Evolutionary conservation across 1,284 basidiomycete species (phyloP).

Genomic region (Fomitopsis betulina): DNA sequence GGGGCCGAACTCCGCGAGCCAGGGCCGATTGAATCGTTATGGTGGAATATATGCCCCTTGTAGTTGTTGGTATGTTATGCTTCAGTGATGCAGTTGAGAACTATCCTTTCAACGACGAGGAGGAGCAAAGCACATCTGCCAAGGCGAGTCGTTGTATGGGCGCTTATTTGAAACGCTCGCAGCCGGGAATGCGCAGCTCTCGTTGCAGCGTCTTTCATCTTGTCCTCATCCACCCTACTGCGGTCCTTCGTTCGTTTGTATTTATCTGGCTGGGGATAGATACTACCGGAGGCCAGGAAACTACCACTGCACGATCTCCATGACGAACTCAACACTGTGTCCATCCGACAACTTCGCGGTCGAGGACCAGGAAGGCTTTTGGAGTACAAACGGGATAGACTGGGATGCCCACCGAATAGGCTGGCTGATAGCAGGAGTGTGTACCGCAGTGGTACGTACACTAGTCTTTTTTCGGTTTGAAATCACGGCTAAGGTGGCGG

Average conservation of each 20-base stretch:
- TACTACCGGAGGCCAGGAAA: neutral
- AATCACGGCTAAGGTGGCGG: neutral
- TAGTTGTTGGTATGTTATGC: too few species aligned
- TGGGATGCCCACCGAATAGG: conserved; percentile 69
- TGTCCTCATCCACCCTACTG: neutral
- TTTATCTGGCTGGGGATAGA: neutral
- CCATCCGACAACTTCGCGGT: conserved; percentile 46
- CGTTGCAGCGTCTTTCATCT: neutral
- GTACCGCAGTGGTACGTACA: conserved; percentile 54
- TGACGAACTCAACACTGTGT: conserved; percentile 31
- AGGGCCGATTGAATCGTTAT: too few species aligned
- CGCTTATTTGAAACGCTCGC: too few species aligned
- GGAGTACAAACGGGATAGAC: conserved; percentile 43
- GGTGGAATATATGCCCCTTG: too few species aligned
- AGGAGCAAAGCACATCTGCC: too few species aligned
- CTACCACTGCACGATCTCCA: neutral
- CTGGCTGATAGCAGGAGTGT: conserved; percentile 69
- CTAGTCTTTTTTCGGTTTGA: conserved; percentile 13
- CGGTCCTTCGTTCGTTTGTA: neutral
- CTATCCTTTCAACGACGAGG: too few species aligned
- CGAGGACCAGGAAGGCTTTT: conserved; percentile 60
- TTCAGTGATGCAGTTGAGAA: too few species aligned
- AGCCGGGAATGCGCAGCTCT: neutral
- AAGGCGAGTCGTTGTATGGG: too few species aligned
- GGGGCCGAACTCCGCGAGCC: too few species aligned